Evolutionary conservation across 2,329 filamentous ascomycete genomes (phyloP), one percentile per base, ranked within the genome.

Genomic region (Cladobotryum mycophilum): DNA sequence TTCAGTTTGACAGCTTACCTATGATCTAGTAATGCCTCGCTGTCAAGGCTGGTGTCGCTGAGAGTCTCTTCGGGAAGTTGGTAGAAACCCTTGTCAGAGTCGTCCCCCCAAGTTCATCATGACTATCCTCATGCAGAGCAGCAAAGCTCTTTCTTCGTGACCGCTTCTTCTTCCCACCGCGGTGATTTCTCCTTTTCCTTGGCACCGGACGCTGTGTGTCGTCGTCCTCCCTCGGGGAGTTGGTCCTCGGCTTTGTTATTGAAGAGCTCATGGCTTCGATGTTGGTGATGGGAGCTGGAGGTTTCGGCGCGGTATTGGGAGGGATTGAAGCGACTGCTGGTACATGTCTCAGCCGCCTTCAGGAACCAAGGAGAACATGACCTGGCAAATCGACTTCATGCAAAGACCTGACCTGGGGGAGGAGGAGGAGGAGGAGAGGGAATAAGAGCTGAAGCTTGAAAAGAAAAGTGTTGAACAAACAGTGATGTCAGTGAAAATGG

Each of bases 11-110:
- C 9, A 11, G 25, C 71, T 55, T 70, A 87, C 83, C 89, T 81
- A 68, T 97, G 92, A 68, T 97, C 92, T 15, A 97, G 73, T 58
- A 97, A 72, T 7, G 82, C 85, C 64, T 95, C 86, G 66, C 90
- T 96, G 58, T 96, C 92, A 56, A 97, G 73, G 67, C 92, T 97
- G 1, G 88, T 90, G 60, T 79, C 84, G 70, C 92, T 97, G 56
- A 84, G 64, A 64, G 87, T 89, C 41, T 72, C 69, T 7, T 73
- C 64, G 47, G 72, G 68, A 52, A 76, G 64, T 57, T 72, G 66
- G 62, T 80, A 80, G 63, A 81, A 76, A 42, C 68, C 71, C 53
- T 72, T 64, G 51, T 67, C 57, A 13, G 65, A 55, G 34, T 64
- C 60, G n/a, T n/a, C 18, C 63, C 58, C 41, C 65, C 64, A 41